A percentile compares a stretch with the other conserved stretches of the same genome.
Conservation (phyloP, 2,329 filamentous ascomycete genomes). For the Ceratocystiopsis brevicomis region DNA sequence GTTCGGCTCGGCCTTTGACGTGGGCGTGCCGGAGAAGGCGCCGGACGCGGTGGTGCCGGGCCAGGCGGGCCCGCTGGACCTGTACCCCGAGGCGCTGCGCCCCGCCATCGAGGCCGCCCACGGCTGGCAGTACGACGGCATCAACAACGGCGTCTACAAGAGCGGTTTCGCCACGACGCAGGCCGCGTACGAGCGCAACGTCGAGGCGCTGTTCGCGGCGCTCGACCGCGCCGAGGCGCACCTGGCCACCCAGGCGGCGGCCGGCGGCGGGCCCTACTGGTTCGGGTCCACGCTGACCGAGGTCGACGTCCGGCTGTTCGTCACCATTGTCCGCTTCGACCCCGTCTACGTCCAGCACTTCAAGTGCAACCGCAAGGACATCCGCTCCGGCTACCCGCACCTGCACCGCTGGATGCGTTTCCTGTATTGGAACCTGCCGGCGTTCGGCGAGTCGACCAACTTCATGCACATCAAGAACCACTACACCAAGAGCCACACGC, state of each 20-base stretch:
- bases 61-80: slow-evolving; percentile 37
- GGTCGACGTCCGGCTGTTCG: slow-evolving; percentile 59
- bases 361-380: slow-evolving; percentile 72
- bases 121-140: slow-evolving; percentile 58
- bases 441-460: slow-evolving; percentile 68
- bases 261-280: slow-evolving; percentile 42
- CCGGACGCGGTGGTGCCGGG: slow-evolving; percentile 35
- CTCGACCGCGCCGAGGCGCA: slow-evolving; percentile 62
- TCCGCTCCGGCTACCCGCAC: slow-evolving; percentile 63
- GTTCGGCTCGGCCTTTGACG: slow-evolving; percentile 66
- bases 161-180: slow-evolving; percentile 73
- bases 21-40: slow-evolving; percentile 41
- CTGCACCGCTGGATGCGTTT: slow-evolving; percentile 67
- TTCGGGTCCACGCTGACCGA: slow-evolving; percentile 64
- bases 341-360: slow-evolving; percentile 74
- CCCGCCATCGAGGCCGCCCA: slow-evolving; percentile 57
- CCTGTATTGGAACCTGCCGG: slow-evolving; percentile 66
- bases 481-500: slow-evolving; percentile 40
- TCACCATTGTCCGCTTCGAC: slow-evolving; percentile 57
- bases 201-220: slow-evolving; percentile 50
- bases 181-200: slow-evolving; percentile 61
- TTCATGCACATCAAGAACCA: slow-evolving; percentile 89
- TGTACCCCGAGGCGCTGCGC: slow-evolving; percentile 49
- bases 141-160: slow-evolving; percentile 57
- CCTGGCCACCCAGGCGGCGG: slow-evolving; percentile 21